phyloP scores from a whole-genome alignment of 352 stramenopile species.

The Globisporangium radiosum region DNA sequence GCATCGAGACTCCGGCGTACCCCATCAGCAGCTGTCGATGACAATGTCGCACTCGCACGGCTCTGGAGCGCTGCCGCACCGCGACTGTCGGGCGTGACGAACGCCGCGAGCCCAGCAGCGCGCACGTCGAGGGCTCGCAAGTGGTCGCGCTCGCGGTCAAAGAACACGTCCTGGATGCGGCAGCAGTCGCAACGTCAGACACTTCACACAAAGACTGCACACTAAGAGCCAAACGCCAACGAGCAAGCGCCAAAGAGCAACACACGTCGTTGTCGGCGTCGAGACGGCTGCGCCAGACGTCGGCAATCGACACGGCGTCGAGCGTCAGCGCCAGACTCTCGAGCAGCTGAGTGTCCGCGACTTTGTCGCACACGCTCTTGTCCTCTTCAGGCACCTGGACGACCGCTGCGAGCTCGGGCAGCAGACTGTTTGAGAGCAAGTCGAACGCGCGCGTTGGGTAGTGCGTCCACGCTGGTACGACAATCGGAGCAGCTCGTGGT shows the following conservation, averaged over 20 bases:
- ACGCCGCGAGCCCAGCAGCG: conserved; percentile 4
- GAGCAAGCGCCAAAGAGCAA: not conserved
- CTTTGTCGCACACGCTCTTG: conserved; percentile 33
- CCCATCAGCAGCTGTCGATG: conserved; percentile 7
- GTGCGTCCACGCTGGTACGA: conserved; percentile 43
- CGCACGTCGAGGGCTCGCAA: conserved; percentile 11
- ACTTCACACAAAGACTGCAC: too few species aligned
- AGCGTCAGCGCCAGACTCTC: conserved; percentile 36
- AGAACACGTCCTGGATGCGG: conserved; percentile 12
- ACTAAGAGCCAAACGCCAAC: not conserved
- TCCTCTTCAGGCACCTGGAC: conserved; percentile 20
- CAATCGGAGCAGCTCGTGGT: not conserved
- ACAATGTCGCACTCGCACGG: conserved; percentile 1
- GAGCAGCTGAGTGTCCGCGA: conserved; percentile 28
- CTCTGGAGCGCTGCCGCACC: conserved; percentile 20
- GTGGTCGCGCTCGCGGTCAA: conserved; percentile 16
- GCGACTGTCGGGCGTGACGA: conserved; percentile 16
- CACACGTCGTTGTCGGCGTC: conserved; percentile 21
- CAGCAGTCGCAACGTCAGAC: not conserved
- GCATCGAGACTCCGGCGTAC: conserved; percentile 27
- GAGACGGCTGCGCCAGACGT: conserved; percentile 22
- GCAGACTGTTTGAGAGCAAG: conserved; percentile 51
- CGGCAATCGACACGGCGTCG: conserved; percentile 40
- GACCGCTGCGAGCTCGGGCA: conserved; percentile 28
- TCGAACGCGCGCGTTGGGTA: conserved; percentile 45